phyloP scores from a whole-genome alignment of 2,329 filamentous ascomycete species.

The Coleophoma eucalyptorum region DNA sequence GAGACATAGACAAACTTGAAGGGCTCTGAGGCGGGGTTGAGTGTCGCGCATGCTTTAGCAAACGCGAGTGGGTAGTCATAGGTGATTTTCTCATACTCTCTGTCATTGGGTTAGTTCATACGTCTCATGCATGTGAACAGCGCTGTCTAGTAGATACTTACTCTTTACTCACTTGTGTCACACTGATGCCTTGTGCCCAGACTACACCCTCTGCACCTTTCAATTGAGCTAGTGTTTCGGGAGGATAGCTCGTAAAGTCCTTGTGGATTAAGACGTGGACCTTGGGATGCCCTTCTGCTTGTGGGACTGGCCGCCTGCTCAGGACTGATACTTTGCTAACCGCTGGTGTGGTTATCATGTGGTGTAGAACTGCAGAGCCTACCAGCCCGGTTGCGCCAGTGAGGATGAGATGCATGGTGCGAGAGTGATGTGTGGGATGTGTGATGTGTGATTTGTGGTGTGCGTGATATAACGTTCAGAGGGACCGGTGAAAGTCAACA shows the following conservation, averaged over 20 bases:
- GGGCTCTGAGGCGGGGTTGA: slow-evolving; percentile 37
- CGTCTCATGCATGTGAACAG: no score
- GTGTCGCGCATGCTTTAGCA: slow-evolving; percentile 52
- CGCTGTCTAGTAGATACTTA: slow-evolving; percentile 27
- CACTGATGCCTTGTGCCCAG: slow-evolving; percentile 69
- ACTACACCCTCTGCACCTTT: slow-evolving; percentile 64
- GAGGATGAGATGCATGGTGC: slow-evolving; percentile 58
- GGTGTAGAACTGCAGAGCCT: slow-evolving; percentile 56
- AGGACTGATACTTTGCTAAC: slow-evolving; percentile 67
- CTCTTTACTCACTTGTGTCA: slow-evolving; percentile 55
- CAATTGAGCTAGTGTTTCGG: slow-evolving; percentile 53
- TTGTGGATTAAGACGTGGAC: slow-evolving; percentile 64
- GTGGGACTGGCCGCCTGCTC: slow-evolving; percentile 58
- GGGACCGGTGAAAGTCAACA: no score
- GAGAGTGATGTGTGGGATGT: no score
- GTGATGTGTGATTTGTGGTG: no score
- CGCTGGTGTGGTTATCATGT: slow-evolving; percentile 48
- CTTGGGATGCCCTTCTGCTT: slow-evolving; percentile 58
- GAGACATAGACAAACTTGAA: slow-evolving; percentile 73
- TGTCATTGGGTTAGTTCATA: slow-evolving; percentile 11
- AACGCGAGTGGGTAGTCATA: slow-evolving; percentile 61
- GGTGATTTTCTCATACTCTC: slow-evolving; percentile 66
- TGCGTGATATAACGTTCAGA: no score
- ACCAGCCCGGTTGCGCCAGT: slow-evolving; percentile 67
- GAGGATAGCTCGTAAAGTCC: slow-evolving; percentile 60